Evolutionary conservation across 192 early-diverging fungal genomes (phyloP), one percentile per base, ranked within the genome.

Genomic region (Thoreauomyces humboldtii): DNA sequence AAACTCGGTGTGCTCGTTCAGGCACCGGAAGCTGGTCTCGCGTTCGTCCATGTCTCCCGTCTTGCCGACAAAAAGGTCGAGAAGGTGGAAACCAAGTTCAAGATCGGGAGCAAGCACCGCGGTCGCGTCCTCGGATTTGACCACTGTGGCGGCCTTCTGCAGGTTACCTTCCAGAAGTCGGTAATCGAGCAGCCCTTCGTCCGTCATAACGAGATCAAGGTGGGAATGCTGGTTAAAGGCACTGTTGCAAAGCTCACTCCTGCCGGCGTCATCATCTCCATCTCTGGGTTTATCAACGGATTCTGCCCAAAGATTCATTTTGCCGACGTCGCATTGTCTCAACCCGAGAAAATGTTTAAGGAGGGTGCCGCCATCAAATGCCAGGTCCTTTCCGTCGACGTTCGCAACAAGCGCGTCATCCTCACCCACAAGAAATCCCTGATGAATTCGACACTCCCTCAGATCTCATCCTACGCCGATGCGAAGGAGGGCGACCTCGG

Each of bases 51-150:
- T 61, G 86, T 87, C 36, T 83, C 87, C 2, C 81, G 87, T 36
- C 63, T 95, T 19, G 69, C 88, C 22, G 93, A 96, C 35, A 81
- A 84, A 19, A 79, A 70, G 35, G 38, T 86, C 15, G 67, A 75
- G 14, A 67, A 69, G 44, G 77, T 92, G 48, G 69, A 65, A 25
- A 76, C 73, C 33, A 74, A 73, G 25, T 92, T 77, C 67, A 73
- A 65, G n/a, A 33, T 88, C 1, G 95, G 86, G 41, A 85, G 83
- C 15, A 69, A 57, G 14, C 93, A 98, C 65, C 79, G 81, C 28
- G 92, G 75, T 46, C 84, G 94, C 56, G 88, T 98, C 4, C 65
- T 93, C 31, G 86, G 86, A 12, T 90, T 89, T 67, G 89, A 92
- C 42, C 78, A 86, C 44, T 83, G 88, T 7, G 91, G 91, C 63